phyloP scores from a whole-genome alignment of 768 basidiomycete genomes.

The Suillus luteus region DNA sequence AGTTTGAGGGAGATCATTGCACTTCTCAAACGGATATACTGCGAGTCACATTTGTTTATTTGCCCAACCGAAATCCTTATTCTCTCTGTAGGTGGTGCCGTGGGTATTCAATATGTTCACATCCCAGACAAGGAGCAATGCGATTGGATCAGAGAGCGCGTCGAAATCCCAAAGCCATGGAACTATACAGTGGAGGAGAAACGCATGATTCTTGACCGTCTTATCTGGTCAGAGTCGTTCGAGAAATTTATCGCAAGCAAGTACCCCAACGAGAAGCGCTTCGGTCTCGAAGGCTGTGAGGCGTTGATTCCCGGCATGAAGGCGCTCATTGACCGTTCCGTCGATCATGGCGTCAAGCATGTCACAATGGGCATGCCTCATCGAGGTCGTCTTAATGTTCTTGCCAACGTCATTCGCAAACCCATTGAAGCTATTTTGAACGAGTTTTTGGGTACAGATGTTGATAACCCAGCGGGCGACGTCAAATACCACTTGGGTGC shows the following conservation, averaged over 20 bases:
- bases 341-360: conserved; percentile 93
- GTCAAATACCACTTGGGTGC: conserved; percentile 99
- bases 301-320: conserved; percentile 99
- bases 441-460: conserved; percentile 83
- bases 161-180: conserved; percentile 96
- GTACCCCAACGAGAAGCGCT: conserved; percentile 99
- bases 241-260: conserved; percentile 99
- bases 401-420: conserved; percentile 98
- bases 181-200: conserved; percentile 98
- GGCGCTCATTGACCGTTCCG: conserved; percentile 97
- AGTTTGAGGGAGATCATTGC: conserved; percentile 89
- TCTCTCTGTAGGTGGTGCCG: conserved; percentile 64
- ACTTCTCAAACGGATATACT: conserved; percentile 90
- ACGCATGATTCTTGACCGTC: conserved; percentile 97
- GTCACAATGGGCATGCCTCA: conserved; percentile 99
- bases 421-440: conserved; percentile 97
- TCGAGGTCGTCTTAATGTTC: conserved; percentile 96
- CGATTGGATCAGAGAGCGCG: conserved; percentile 97
- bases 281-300: conserved; percentile 98
- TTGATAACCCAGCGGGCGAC: conserved; percentile 88
- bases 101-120: conserved; percentile 92
- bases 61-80: not conserved
- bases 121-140: conserved; percentile 99
- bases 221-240: conserved; percentile 99
- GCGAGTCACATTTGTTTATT: conserved; percentile 47